phyloP scores from a whole-genome alignment of 441 rosid genomes.

The Omphalea diandra region DNA sequence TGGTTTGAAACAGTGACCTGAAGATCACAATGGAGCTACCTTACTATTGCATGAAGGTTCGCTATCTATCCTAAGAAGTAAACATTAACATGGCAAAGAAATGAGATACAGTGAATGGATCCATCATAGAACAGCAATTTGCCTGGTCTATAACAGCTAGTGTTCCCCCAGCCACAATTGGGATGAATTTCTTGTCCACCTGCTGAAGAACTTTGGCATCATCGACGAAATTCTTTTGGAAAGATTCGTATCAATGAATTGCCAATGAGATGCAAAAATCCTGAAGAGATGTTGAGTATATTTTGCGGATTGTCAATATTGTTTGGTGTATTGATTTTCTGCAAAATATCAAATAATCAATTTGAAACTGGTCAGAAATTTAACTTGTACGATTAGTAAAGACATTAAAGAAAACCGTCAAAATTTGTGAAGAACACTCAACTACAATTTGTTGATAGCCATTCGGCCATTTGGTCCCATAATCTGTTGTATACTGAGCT shows the following conservation, averaged over 20 bases:
- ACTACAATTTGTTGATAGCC: conserved; percentile 43
- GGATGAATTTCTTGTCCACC: conserved; percentile 92
- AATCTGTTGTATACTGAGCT: conserved; percentile 31
- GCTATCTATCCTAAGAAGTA: background rate
- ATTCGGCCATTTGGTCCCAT: conserved; percentile 65
- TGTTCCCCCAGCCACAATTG: conserved; percentile 71
- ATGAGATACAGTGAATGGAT: conserved; percentile 36
- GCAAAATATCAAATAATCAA: conserved; percentile 22
- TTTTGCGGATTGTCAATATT: conserved; percentile 38
- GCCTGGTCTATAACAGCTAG: conserved; percentile 94
- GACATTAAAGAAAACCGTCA: conserved; percentile 9
- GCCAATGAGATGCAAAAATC: conserved; percentile 62
- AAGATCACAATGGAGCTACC: background rate
- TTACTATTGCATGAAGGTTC: background rate
- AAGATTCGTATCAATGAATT: conserved; percentile 66
- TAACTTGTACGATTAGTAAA: conserved; percentile 16
- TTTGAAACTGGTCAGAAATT: conserved; percentile 25
- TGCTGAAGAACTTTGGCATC: conserved; percentile 81
- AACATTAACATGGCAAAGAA: background rate
- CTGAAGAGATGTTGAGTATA: conserved; percentile 67
- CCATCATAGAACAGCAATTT: conserved; percentile 67
- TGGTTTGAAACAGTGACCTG: background rate
- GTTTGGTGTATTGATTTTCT: conserved; percentile 41
- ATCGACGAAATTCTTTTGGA: conserved; percentile 55
- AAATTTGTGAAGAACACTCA: conserved; percentile 27